A percentile compares a stretch with the other conserved stretches of the same genome.
Evolutionary conservation across 164 flowering plant genomes (phyloP).

Genomic region (Tetrastigma voinierianum): DNA sequence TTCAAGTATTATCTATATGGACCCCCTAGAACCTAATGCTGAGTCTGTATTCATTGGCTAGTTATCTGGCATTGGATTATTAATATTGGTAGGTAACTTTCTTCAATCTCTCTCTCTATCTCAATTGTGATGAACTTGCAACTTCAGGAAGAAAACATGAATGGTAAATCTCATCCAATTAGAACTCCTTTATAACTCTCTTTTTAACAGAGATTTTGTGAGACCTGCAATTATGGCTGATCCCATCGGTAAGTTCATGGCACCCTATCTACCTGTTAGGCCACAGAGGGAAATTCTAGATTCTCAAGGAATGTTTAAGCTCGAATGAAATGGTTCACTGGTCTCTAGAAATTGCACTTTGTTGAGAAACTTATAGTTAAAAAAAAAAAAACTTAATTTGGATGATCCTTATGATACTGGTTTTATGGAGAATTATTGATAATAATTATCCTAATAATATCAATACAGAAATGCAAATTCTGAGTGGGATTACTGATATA

Average conservation of each 20-base stretch:
- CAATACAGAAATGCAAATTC: too few relatives aligned
- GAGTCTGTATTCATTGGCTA: neutral
- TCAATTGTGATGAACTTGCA: neutral
- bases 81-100: neutral
- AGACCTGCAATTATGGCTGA: too few relatives aligned
- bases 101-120: too few relatives aligned
- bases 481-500: too few relatives aligned
- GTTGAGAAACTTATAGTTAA: neutral
- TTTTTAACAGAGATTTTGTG: neutral
- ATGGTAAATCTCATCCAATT: neutral
- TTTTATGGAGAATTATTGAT: neutral
- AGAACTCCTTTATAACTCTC: neutral
- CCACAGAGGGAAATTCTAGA: too few relatives aligned
- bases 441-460: neutral
- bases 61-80: slow-evolving; percentile 1
- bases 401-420: neutral
- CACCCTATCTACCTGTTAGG: neutral
- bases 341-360: neutral
- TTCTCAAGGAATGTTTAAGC: too few relatives aligned
- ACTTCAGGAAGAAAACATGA: too few relatives aligned
- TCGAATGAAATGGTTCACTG: neutral
- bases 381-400: neutral
- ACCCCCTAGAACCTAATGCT: neutral
- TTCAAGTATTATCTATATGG: neutral
- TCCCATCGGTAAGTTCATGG: neutral